phyloP scores from a whole-genome alignment of 148 eudicot genomes.

The Nepenthes mirabilis region DNA sequence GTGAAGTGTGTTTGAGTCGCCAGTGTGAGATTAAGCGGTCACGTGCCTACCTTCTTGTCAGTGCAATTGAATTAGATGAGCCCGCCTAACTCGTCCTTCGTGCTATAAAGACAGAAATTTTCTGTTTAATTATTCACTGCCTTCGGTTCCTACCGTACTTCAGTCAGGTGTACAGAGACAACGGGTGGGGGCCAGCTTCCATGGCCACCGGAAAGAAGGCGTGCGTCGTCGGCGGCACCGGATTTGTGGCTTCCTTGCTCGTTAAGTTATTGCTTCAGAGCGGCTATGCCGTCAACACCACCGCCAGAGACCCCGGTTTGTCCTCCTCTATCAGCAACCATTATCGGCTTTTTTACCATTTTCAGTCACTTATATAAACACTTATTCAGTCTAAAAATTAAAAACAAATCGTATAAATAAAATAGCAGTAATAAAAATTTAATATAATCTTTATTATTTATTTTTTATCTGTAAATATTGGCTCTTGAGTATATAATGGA shows the following conservation, averaged over 20 bases:
- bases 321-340: neutral
- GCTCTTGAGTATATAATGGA: too few species aligned
- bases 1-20: too few species aligned
- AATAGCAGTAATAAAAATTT: too few species aligned
- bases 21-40: neutral
- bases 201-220: conserved; percentile 19
- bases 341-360: too few species aligned
- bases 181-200: neutral
- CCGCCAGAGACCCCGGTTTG: conserved; percentile 55
- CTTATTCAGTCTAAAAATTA: too few species aligned
- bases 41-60: conserved; percentile 21
- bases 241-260: conserved; percentile 42
- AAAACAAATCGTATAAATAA: too few species aligned
- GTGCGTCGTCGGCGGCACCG: conserved; percentile 52
- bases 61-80: neutral
- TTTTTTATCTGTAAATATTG: too few species aligned
- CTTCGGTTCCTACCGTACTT: neutral
- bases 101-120: too few species aligned
- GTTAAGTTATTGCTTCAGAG: conserved; percentile 35
- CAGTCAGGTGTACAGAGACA: neutral
- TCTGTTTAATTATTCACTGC: neutral
- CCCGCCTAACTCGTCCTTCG: too few species aligned
- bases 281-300: conserved; percentile 45
- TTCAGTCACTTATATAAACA: too few species aligned
- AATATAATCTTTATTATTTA: too few species aligned